These are phyloP conservation scores for Cordyceps javanica DNA, from an alignment of 2,329 filamentous ascomycete genomes.

Conservation along the genomic window DNA sequence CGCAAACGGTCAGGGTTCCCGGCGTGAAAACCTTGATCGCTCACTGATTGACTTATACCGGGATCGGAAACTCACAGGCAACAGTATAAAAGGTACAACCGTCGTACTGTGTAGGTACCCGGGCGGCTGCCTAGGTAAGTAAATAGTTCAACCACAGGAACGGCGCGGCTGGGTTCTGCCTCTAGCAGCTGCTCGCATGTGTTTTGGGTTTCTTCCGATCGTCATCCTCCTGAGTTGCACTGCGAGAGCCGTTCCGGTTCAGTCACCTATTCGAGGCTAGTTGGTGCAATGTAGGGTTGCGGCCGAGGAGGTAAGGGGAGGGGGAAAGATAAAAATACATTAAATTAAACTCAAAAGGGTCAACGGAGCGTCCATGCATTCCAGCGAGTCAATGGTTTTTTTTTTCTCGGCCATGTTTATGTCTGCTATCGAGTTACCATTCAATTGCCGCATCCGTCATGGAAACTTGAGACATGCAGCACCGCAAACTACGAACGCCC, in stretches of 20 bases:
- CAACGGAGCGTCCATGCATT: not conserved
- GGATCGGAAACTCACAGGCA: not conserved
- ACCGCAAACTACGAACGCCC: not conserved
- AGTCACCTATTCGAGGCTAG: not conserved
- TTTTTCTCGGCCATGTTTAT: not conserved
- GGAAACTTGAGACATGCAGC: not conserved
- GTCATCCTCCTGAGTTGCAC: not conserved
- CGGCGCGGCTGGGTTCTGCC: too few relatives aligned
- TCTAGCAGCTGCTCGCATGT: not conserved
- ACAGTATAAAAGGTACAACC: not conserved
- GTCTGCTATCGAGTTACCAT: not conserved
- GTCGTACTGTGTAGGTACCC: not conserved
- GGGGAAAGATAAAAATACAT: too few relatives aligned
- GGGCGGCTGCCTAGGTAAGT: too few relatives aligned
- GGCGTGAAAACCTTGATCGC: not conserved
- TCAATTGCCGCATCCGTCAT: conserved; percentile 1
- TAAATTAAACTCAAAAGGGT: too few relatives aligned
- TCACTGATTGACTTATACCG: too few relatives aligned
- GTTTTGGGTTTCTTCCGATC: too few relatives aligned
- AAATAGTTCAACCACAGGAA: too few relatives aligned
- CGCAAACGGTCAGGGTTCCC: not conserved
- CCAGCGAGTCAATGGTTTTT: not conserved
- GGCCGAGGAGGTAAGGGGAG: too few relatives aligned
- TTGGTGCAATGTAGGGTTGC: too few relatives aligned
- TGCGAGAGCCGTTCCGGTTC: not conserved